phyloP scores from a whole-genome alignment of 805 yeast genomes.

The Wickerhamomyces xylosicus region DNA sequence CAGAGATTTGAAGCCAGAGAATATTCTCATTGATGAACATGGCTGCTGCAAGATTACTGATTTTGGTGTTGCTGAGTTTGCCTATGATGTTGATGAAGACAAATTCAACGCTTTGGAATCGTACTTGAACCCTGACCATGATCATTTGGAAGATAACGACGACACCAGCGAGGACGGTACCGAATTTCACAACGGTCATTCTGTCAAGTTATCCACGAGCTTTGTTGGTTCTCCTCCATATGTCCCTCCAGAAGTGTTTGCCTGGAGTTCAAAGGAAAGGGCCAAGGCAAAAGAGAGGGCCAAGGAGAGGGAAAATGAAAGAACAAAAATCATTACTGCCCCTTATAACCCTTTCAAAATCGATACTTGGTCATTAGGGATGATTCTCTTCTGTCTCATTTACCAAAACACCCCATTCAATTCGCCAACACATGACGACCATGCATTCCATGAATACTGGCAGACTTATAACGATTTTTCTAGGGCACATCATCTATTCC shows the following conservation, averaged over 20 bases:
- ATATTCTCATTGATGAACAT: conserved; percentile 44
- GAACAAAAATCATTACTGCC: too few relatives aligned
- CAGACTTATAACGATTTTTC: conserved; percentile 32
- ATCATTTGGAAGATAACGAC: not conserved
- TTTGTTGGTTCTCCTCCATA: conserved; percentile 77
- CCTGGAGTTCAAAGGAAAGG: not conserved
- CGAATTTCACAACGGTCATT: conserved; percentile 23
- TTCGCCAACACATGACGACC: conserved; percentile 35
- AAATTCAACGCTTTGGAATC: not conserved
- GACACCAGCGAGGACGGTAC: not conserved
- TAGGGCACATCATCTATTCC: conserved; percentile 35
- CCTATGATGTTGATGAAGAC: conserved; percentile 44
- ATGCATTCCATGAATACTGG: conserved; percentile 46
- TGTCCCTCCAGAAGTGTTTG: conserved; percentile 63
- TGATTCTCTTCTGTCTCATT: conserved; percentile 50
- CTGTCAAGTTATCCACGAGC: conserved; percentile 25
- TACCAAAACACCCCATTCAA: conserved; percentile 53
- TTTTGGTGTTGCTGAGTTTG: conserved; percentile 66
- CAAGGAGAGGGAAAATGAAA: too few relatives aligned
- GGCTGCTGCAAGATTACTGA: conserved; percentile 65
- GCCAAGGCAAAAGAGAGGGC: too few relatives aligned
- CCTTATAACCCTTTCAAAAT: conserved; percentile 55
- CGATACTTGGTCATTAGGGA: conserved; percentile 69
- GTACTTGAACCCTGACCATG: not conserved
- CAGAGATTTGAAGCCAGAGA: conserved; percentile 69